Evolutionary conservation across 2,329 filamentous ascomycete genomes (phyloP), one percentile per base, ranked within the genome.

Genomic region (Penicillium sclerotiorum): DNA sequence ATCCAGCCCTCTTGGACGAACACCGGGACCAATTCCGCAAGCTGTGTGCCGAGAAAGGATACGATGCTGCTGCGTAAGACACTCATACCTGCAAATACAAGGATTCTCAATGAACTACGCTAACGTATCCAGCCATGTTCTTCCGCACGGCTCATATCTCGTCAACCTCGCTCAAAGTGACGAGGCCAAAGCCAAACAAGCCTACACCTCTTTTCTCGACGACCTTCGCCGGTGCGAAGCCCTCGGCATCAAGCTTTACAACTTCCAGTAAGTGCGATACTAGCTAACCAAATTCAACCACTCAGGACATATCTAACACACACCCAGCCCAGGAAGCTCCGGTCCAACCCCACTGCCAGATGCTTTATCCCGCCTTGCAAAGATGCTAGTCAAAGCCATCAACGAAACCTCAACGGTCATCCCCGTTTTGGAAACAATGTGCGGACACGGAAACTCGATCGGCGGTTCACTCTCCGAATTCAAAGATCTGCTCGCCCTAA

Each of bases 381-480:
- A 80, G 35, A 88, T 92, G 62, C 80, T 99, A 42, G 96, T 96
- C 67, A 82, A 81, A 50, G 88, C 92, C 0, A 90, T 97, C 64
- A 78, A 80, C 47, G 89, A 87, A 49, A 95, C 89, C 0, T 80
- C 78, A 33, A 80, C 78, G 1, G 93, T 96, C 1, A 79, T 93
- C 28, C 94, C 92, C 0, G 81, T 97, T 1, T 77, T 99, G 3
- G 94, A 99, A 73, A 97, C 95, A 53, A 97, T 97, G 92, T 94
- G 93, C 1, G 90, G 90, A 3, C 82, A 84, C 47, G 92, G 92
- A 44, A 96, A 94, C 62, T 86, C 95, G 4, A 84, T 99, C 44
- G 94, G 94, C 23, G 86, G 85, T 13, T 86, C 81, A 1, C 95
- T 96, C 68, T 86, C 92, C 67, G 93, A 99, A 62, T 80, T 99